Percentiles rank a stretch among this genome's conserved stretches.
Evolutionary conservation across 2,329 filamentous ascomycete species (phyloP).

Genomic region (Cladophialophora bantiana): DNA sequence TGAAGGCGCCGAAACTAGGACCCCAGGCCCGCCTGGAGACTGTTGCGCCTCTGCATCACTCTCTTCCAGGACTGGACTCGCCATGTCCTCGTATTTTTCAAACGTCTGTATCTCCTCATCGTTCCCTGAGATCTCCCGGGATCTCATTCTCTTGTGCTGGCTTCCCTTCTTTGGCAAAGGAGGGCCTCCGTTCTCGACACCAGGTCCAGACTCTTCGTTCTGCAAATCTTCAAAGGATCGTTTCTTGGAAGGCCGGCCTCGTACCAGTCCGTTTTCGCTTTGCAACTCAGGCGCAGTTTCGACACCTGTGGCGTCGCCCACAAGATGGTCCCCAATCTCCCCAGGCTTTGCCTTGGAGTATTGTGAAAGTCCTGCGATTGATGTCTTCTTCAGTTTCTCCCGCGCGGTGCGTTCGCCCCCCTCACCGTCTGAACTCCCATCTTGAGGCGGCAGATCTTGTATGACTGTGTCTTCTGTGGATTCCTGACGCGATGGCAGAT

Average conservation of each 20-base stretch:
- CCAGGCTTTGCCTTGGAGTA: constrained; percentile 28
- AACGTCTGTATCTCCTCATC: constrained; percentile 29
- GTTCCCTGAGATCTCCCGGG: constrained; percentile 42
- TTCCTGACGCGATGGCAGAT: background rate
- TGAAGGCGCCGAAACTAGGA: constrained; percentile 31
- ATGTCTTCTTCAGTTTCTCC: constrained; percentile 67
- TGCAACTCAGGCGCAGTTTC: constrained; percentile 39
- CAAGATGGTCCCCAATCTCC: constrained; percentile 42
- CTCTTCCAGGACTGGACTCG: constrained; percentile 39
- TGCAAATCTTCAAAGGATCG: constrained; percentile 53
- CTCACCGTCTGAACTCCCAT: constrained; percentile 37
- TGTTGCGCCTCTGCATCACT: constrained; percentile 36
- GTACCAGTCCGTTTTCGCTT: constrained; percentile 40
- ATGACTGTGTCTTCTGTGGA: constrained; percentile 26
- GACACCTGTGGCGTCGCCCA: constrained; percentile 37
- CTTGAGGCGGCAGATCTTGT: constrained; percentile 29
- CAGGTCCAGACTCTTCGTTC: constrained; percentile 43
- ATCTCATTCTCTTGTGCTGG: constrained; percentile 46
- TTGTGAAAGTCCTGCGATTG: constrained; percentile 56
- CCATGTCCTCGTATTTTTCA: constrained; percentile 33
- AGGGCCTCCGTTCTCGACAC: constrained; percentile 35
- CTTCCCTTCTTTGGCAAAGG: constrained; percentile 36
- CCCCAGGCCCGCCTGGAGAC: constrained; percentile 39
- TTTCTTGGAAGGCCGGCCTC: constrained; percentile 48
- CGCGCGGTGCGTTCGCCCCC: constrained; percentile 64